phyloP scores from a whole-genome alignment of 1,284 basidiomycete species.

The Neolentinus lepideus region DNA sequence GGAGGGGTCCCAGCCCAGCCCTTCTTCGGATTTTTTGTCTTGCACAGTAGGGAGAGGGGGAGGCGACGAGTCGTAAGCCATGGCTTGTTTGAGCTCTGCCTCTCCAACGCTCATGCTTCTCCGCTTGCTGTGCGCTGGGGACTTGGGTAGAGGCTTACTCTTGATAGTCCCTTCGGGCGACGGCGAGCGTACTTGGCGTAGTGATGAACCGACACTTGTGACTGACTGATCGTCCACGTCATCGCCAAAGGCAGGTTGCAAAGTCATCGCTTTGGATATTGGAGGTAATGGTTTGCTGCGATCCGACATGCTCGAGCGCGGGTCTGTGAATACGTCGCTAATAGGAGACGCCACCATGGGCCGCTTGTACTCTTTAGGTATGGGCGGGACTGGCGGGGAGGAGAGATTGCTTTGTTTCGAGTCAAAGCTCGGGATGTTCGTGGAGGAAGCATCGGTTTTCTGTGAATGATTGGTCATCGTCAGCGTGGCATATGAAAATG shows the following conservation, averaged over 20 bases:
- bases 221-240: slow-evolving; percentile 41
- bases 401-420: slow-evolving; percentile 35
- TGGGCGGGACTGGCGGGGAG: slow-evolving; percentile 64
- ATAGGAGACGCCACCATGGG: slow-evolving; percentile 33
- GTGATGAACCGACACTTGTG: slow-evolving; percentile 44
- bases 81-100: slow-evolving; percentile 47
- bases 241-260: slow-evolving; percentile 31
- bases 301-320: slow-evolving; percentile 21
- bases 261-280: slow-evolving; percentile 25
- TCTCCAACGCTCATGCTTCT: slow-evolving; percentile 73
- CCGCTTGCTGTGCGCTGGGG: slow-evolving; percentile 37
- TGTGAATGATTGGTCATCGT: slow-evolving; percentile 8
- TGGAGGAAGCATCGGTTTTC: slow-evolving; percentile 37
- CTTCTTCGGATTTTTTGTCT: slow-evolving; percentile 21
- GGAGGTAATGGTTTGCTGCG: slow-evolving; percentile 55
- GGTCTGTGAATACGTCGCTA: slow-evolving; percentile 41
- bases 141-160: slow-evolving; percentile 13
- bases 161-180: slow-evolving; percentile 16
- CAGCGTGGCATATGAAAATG: slow-evolving; percentile 5
- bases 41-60: slow-evolving; percentile 27
- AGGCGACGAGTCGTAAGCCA: slow-evolving; percentile 26
- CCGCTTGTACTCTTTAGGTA: slow-evolving; percentile 42
- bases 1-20: slow-evolving; percentile 37
- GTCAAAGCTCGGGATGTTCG: slow-evolving; percentile 18
- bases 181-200: slow-evolving; percentile 14